A percentile compares a stretch with the other conserved stretches of the same genome.
Conservation (phyloP, 2,329 filamentous ascomycete species). For the Colletotrichum sp. region DNA sequence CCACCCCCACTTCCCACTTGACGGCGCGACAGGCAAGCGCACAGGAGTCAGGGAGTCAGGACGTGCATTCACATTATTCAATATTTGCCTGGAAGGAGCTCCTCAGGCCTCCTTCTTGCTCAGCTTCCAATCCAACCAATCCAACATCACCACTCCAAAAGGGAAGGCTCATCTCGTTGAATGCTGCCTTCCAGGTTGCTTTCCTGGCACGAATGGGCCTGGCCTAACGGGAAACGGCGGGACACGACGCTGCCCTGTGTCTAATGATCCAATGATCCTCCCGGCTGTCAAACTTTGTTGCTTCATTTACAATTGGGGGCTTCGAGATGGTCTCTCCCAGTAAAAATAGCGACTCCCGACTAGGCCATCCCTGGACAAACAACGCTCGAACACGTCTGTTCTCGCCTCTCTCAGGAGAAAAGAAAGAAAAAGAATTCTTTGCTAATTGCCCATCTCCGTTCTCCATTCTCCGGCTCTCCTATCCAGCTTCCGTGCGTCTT, state of each 20-base stretch:
- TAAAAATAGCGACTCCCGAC: neutral
- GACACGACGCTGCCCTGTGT: neutral
- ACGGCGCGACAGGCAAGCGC: neutral
- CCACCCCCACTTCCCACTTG: neutral
- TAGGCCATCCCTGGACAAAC: constrained; percentile 2
- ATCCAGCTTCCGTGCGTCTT: neutral
- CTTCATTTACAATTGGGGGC: neutral
- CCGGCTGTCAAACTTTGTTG: neutral
- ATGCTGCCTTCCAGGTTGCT: neutral
- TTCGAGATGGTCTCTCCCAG: neutral
- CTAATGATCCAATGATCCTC: neutral
- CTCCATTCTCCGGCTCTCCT: neutral
- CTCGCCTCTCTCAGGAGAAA: neutral
- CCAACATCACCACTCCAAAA: neutral
- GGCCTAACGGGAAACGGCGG: neutral
- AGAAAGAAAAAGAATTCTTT: neutral
- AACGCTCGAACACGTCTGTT: neutral
- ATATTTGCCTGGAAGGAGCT: neutral
- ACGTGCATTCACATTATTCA: neutral
- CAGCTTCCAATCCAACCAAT: neutral
- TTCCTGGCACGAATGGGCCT: neutral
- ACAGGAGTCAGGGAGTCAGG: neutral
- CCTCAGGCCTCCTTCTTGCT: neutral
- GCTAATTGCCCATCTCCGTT: neutral
- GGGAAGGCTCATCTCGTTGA: neutral